A percentile compares a stretch with the other conserved stretches of the same genome.
phyloP scores from a whole-genome alignment of 306 rosid genomes.

The Quercus alba region DNA sequence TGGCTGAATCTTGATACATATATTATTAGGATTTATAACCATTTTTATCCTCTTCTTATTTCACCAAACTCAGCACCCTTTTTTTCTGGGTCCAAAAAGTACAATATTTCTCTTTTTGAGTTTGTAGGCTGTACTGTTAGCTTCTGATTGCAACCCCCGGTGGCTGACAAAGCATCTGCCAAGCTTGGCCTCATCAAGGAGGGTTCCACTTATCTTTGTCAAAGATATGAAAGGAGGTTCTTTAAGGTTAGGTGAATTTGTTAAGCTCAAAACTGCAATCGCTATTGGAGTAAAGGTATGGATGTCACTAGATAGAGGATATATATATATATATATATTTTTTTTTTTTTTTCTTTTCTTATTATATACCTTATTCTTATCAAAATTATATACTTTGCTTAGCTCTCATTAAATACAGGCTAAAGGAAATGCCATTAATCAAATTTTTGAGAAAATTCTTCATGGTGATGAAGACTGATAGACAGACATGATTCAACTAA shows the following conservation, averaged over 20 bases:
- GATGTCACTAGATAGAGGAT: not conserved
- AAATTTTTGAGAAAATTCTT: slow-evolving; percentile 40
- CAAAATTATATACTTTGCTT: not conserved
- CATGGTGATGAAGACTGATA: not conserved
- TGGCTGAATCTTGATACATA: not conserved
- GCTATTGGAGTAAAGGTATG: slow-evolving; percentile 82
- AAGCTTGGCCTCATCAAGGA: slow-evolving; percentile 65
- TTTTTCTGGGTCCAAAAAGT: not conserved
- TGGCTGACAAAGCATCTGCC: slow-evolving; percentile 82
- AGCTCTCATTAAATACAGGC: slow-evolving; percentile 37
- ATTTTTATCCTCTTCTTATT: not conserved
- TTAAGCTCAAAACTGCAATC: slow-evolving; percentile 72
- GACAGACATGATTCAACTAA: not conserved
- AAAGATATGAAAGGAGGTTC: slow-evolving; percentile 64
- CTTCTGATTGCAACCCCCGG: slow-evolving; percentile 66
- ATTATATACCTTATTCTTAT: not conserved
- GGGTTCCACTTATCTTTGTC: slow-evolving; percentile 59
- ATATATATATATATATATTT: not conserved
- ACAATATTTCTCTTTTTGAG: not conserved
- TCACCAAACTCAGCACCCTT: not conserved
- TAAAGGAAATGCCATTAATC: slow-evolving; percentile 49
- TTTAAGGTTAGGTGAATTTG: slow-evolving; percentile 70
- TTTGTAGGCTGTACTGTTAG: slow-evolving; percentile 62
- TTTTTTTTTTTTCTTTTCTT: not conserved
- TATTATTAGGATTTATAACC: not conserved